A percentile compares a stretch with the other conserved stretches of the same genome.
Conservation (phyloP, 2,329 filamentous ascomycete genomes). For the Hymenoscyphus fraxineus region DNA sequence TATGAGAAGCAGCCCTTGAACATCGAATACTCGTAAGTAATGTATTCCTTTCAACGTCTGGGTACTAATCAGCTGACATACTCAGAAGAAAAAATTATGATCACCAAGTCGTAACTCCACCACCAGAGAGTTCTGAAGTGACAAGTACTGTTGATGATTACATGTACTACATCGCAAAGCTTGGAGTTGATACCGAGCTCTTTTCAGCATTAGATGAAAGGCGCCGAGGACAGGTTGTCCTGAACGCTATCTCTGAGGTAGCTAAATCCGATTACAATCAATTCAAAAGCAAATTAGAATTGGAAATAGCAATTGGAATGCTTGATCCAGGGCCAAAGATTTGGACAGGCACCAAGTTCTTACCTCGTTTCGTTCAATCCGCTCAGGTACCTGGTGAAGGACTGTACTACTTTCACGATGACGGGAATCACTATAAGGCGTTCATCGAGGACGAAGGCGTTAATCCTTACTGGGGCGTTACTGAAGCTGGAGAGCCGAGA, state of each 20-base stretch:
- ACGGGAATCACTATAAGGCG: slow-evolving; percentile 77
- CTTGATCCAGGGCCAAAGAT: slow-evolving; percentile 57
- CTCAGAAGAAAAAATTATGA: background rate
- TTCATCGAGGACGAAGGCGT: slow-evolving; percentile 81
- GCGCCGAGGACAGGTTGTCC: background rate
- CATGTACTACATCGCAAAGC: background rate
- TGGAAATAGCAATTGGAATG: too few species aligned
- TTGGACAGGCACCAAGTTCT: slow-evolving; percentile 64
- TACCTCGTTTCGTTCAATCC: slow-evolving; percentile 61
- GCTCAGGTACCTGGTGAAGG: slow-evolving; percentile 73
- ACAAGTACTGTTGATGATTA: background rate
- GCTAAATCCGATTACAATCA: too few species aligned
- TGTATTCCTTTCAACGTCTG: background rate
- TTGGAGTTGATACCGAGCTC: background rate
- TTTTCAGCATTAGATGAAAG: background rate
- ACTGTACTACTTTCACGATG: slow-evolving; percentile 80
- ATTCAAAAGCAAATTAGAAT: too few species aligned
- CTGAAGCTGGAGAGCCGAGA: slow-evolving; percentile 88
- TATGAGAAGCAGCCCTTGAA: background rate
- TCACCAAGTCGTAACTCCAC: background rate
- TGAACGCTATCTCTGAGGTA: too few species aligned
- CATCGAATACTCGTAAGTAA: background rate
- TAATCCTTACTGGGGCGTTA: slow-evolving; percentile 90
- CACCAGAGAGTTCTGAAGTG: background rate
- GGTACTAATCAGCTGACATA: background rate